phyloP scores from a whole-genome alignment of 2,329 filamentous ascomycete species.

The Hypoxylon sp. region DNA sequence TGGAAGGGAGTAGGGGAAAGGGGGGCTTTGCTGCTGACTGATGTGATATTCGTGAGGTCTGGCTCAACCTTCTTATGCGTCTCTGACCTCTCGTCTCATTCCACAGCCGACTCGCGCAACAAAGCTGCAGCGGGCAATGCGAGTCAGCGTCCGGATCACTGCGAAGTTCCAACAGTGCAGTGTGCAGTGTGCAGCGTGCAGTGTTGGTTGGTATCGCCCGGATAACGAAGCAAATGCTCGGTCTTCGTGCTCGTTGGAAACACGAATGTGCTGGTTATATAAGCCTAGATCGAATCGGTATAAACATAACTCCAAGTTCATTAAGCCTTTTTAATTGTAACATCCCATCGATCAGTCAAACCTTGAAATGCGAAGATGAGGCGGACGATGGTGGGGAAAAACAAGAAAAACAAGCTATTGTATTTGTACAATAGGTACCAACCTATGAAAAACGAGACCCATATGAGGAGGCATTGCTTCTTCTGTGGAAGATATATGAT shows the following conservation, averaged over 20 bases:
- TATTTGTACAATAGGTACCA: constrained; percentile 34
- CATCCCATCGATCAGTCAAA: constrained; percentile 12
- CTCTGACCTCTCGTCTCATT: constrained; percentile 22
- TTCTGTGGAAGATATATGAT: no score
- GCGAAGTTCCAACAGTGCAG: constrained; percentile 23
- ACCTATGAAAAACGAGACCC: no score
- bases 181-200: no score
- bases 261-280: neutral
- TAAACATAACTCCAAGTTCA: no score
- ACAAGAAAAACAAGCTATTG: constrained; percentile 21
- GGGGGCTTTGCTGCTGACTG: constrained; percentile 24
- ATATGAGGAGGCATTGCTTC: no score
- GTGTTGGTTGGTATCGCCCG: constrained; percentile 8
- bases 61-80: constrained; percentile 14
- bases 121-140: constrained; percentile 27
- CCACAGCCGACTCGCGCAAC: constrained; percentile 28
- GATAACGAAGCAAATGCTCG: constrained; percentile 14
- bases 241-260: neutral
- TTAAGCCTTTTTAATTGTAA: no score
- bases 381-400: constrained; percentile 38
- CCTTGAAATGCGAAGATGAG: constrained; percentile 20
- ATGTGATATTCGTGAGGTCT: constrained; percentile 12
- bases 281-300: no score
- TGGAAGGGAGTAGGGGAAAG: constrained; percentile 3
- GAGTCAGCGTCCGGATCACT: constrained; percentile 27